Evolutionary conservation across 2,329 filamentous ascomycete species (phyloP).

Genomic region (Chrysosporium keratinophilum): DNA sequence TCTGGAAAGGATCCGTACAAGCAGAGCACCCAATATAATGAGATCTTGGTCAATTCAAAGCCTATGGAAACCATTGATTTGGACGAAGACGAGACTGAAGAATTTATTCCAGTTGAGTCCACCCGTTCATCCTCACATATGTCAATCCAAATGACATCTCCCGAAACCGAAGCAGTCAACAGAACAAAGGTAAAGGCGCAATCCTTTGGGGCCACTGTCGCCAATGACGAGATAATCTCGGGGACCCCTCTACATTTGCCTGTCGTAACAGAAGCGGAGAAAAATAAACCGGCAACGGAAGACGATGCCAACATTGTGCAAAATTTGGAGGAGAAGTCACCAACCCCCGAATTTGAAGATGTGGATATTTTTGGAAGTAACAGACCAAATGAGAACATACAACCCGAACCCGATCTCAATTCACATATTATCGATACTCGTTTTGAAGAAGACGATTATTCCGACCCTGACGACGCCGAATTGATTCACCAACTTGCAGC

Average conservation of each 20-base stretch:
- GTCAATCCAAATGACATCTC: background rate
- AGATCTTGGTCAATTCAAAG: slow-evolving; percentile 8
- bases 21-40: slow-evolving; percentile 24
- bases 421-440: background rate
- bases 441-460: slow-evolving; percentile 44
- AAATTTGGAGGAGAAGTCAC: slow-evolving; percentile 26
- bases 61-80: slow-evolving; percentile 14
- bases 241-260: too few species aligned
- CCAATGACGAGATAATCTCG: background rate
- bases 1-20: slow-evolving; percentile 13
- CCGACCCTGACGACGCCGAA: slow-evolving; percentile 86
- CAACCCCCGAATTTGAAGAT: slow-evolving; percentile 44
- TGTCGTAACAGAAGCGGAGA: background rate
- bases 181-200: background rate
- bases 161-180: background rate
- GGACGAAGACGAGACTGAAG: slow-evolving; percentile 3
- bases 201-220: background rate
- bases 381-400: background rate
- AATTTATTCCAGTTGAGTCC: background rate
- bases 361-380: slow-evolving; percentile 23
- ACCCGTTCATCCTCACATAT: background rate
- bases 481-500: slow-evolving; percentile 73
- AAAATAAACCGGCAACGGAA: background rate
- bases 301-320: background rate
- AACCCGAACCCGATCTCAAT: background rate